phyloP scores from a whole-genome alignment of 1,284 basidiomycete species.

The Somion occarium region DNA sequence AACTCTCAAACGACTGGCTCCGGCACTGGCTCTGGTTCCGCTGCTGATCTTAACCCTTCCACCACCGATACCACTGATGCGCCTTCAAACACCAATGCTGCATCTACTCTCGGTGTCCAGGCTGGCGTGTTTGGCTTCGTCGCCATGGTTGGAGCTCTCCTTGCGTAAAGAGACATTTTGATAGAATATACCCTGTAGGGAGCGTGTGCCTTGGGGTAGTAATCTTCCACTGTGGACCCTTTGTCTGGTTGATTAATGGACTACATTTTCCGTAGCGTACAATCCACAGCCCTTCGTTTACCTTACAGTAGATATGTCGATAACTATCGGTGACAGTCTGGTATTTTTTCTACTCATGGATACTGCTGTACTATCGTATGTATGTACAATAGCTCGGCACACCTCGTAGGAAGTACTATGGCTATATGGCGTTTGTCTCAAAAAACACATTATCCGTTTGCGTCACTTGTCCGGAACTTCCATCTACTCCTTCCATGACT shows the following conservation, averaged over 20 bases:
- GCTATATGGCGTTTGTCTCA: not conserved
- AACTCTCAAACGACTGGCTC: constrained; percentile 8
- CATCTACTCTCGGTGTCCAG: constrained; percentile 18
- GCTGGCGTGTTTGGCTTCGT: constrained; percentile 23
- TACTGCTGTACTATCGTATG: not conserved
- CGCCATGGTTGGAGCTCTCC: constrained; percentile 24
- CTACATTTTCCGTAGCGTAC: not conserved
- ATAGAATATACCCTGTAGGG: not conserved
- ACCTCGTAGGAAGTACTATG: not conserved
- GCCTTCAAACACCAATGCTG: constrained; percentile 19
- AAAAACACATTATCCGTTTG: too few species aligned
- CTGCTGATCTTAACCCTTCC: constrained; percentile 13
- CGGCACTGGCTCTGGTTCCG: constrained; percentile 8
- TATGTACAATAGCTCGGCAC: not conserved
- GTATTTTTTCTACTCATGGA: not conserved
- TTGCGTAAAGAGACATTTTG: constrained; percentile 19
- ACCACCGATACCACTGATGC: constrained; percentile 18
- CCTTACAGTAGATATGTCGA: not conserved
- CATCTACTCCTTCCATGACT: not conserved
- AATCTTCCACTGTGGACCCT: not conserved
- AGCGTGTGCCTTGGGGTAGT: not conserved
- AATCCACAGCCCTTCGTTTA: not conserved
- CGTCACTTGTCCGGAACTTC: too few species aligned
- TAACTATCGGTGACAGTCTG: not conserved
- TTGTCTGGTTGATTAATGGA: not conserved